Percentiles rank a stretch among this genome's conserved stretches.
phyloP scores from a whole-genome alignment of 2,329 filamentous ascomycete genomes.

The Zarea fungicola region DNA sequence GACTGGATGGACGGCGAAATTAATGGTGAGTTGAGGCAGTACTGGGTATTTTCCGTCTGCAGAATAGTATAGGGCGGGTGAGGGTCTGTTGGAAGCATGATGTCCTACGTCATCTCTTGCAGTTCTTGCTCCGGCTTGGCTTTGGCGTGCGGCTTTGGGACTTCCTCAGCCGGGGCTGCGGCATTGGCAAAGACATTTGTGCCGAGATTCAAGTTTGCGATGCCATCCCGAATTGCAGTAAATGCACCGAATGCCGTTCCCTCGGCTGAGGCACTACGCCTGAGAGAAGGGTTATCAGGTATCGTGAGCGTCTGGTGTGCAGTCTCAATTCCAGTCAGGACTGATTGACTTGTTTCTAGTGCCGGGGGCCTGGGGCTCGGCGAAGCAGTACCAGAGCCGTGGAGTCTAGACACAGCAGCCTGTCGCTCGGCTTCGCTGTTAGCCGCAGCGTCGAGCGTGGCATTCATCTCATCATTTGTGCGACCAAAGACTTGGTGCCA shows the following conservation, averaged over 20 bases:
- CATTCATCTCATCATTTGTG: constrained; percentile 90
- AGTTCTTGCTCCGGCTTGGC: constrained; percentile 36
- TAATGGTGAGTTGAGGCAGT: neutral
- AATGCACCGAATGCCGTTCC: constrained; percentile 34
- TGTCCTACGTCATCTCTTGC: constrained; percentile 42
- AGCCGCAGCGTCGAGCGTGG: constrained; percentile 50
- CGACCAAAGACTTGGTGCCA: constrained; percentile 87
- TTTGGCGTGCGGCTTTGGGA: constrained; percentile 19
- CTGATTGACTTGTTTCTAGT: constrained; percentile 41
- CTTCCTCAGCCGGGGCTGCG: constrained; percentile 26
- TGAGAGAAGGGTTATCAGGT: constrained; percentile 30
- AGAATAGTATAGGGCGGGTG: constrained; percentile 29
- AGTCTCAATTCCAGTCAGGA: constrained; percentile 55
- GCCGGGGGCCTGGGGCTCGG: constrained; percentile 35
- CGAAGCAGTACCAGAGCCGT: constrained; percentile 23
- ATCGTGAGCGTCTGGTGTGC: constrained; percentile 48
- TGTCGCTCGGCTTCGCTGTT: constrained; percentile 41
- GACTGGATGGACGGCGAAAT: constrained; percentile 7
- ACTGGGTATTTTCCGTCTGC: constrained; percentile 25
- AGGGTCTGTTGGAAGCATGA: constrained; percentile 30
- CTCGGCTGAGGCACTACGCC: constrained; percentile 42
- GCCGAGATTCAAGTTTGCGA: constrained; percentile 44
- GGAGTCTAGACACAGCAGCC: constrained; percentile 31
- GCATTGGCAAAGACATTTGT: constrained; percentile 34
- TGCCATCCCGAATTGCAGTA: constrained; percentile 42